Conservation (phyloP, 176 grass and related monocot genomes). For the Musa schizocarpa region DNA sequence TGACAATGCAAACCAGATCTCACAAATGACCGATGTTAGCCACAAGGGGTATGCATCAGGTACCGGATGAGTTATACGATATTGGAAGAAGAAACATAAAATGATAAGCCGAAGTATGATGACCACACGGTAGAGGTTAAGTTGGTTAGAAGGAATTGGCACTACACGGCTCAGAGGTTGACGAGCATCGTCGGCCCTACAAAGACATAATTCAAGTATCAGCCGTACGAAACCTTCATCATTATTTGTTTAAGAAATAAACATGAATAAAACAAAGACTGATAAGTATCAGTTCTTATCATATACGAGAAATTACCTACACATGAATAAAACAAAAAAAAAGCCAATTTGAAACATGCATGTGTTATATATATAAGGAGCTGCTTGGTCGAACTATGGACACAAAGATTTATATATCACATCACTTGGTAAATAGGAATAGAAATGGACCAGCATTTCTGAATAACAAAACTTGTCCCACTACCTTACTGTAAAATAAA, state of each 20-base stretch:
- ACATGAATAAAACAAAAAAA: not conserved
- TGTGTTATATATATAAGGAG: not conserved
- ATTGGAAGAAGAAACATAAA: conserved; percentile 92
- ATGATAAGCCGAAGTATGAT: conserved; percentile 84
- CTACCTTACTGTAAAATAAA: not conserved
- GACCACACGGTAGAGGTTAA: conserved; percentile 70
- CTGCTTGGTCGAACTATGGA: not conserved
- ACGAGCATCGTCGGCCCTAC: conserved; percentile 94
- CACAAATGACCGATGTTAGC: conserved; percentile 92
- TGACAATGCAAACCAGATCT: conserved; percentile 93
- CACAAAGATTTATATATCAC: not conserved
- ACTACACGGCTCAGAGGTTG: conserved; percentile 85
- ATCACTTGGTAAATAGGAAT: not conserved
- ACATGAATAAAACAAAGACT: no score
- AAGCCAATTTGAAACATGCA: not conserved
- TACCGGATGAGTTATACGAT: conserved; percentile 83
- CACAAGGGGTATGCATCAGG: conserved; percentile 75
- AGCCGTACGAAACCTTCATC: not conserved
- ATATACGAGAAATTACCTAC: no score
- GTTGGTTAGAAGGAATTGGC: conserved; percentile 59
- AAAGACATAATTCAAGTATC: conserved; percentile 18
- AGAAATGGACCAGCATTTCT: not conserved
- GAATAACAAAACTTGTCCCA: not conserved
- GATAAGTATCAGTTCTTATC: no score
- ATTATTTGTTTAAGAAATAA: not conserved